Evolutionary conservation across 2,329 filamentous ascomycete genomes (phyloP), one percentile per base, ranked within the genome.

Genomic region (Plenodomus biglobosus): DNA sequence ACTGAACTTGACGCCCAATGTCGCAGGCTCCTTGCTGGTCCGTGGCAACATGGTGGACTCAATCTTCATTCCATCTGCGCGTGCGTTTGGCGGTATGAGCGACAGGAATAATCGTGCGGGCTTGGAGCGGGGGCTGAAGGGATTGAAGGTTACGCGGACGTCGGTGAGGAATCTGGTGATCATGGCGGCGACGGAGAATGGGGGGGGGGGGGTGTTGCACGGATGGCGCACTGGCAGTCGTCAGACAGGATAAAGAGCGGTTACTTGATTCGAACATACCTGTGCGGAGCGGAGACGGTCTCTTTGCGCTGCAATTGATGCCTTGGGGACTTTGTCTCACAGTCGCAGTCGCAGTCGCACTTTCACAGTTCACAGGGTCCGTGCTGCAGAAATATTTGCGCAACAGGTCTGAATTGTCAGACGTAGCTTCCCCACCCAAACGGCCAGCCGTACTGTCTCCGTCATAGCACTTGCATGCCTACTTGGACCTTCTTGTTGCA

Each of bases 71-170:
- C 82, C 84, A 44, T 78, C 80, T 46, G 79, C 76, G 45, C 91
- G 85, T 51, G 91, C 91, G 64, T 86, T 85, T 36, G 91, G 83
- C 8, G 92, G 90, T 24, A 99, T 84, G 56, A 88, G 81, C 24
- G 89, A 87, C 59, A 97, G 88, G 74, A 97, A 94, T 42, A 95
- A 80, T 37, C 94, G 86, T 34, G 90, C 92, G 19, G 92, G 87
- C 68, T 90, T 91, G 54, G 90, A 85, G 70, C 82, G 80, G 19
- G 81, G 75, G 21, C 85, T 87, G 82, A 97, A 97, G 34, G 94
- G 92, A 75, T 95, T 96, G 84, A 97, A 96, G 71, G 84, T 85
- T 58, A 90, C 87, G 65, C 82, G 85, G 64, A 97, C 85, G 71
- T 90, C 84, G 71, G 91, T 92, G 72, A 95, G 83, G 78, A 90